phyloP scores from a whole-genome alignment of 371 early-diverging fungal genomes.

The Apophysomyces ossiformis region DNA sequence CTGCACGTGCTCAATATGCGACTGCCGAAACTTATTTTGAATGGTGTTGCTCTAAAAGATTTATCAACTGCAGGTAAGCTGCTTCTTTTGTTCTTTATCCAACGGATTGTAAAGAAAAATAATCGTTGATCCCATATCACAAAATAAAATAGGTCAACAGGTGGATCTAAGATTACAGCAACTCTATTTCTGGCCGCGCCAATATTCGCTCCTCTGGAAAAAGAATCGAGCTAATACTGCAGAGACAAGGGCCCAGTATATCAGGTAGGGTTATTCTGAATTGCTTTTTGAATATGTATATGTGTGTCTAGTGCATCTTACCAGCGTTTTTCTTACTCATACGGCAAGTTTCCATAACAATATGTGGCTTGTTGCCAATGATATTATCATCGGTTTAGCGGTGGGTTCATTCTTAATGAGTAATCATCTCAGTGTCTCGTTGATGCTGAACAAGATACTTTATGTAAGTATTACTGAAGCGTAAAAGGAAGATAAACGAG shows the following conservation, averaged over 20 bases:
- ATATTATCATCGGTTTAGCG: conserved; percentile 87
- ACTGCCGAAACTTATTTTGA: conserved; percentile 59
- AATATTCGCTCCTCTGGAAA: conserved; percentile 67
- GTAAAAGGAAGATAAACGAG: neutral
- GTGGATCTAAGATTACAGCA: conserved; percentile 82
- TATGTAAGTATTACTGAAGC: conserved; percentile 44
- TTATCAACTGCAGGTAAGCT: conserved; percentile 61
- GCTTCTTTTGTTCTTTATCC: neutral
- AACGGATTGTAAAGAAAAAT: too few species aligned
- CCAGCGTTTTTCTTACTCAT: neutral
- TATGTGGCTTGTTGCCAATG: conserved; percentile 94
- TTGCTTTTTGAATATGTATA: neutral
- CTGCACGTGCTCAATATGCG: conserved; percentile 58
- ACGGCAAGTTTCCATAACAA: conserved; percentile 86
- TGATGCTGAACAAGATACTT: conserved; percentile 55
- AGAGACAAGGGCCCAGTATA: conserved; percentile 79
- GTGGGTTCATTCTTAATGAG: conserved; percentile 76
- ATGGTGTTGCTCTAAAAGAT: conserved; percentile 67
- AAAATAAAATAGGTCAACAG: conserved; percentile 64
- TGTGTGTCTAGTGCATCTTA: neutral
- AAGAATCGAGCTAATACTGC: conserved; percentile 70
- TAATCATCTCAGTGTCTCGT: conserved; percentile 63
- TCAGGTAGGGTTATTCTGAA: conserved; percentile 53
- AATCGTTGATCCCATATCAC: too few species aligned
- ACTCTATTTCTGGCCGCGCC: conserved; percentile 83